Percentiles rank a stretch among this genome's conserved stretches.
Evolutionary conservation across 306 rosid genomes (phyloP).

Genomic region (Crotalaria pallida): DNA sequence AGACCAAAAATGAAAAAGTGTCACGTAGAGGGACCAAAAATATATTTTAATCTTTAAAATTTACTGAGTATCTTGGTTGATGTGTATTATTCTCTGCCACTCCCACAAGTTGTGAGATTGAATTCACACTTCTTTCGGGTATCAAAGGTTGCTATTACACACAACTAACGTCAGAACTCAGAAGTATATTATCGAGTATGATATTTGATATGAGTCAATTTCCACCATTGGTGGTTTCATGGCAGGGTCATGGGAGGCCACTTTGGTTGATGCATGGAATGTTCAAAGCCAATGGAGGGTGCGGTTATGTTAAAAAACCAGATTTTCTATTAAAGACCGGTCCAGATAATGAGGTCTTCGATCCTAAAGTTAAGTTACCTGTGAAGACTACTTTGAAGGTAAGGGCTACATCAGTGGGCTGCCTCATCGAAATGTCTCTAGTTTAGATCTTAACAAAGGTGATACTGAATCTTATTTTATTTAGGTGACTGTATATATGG

Average conservation of each 20-base stretch:
- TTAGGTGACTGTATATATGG: slow-evolving; percentile 87
- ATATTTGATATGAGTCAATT: not conserved
- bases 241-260: slow-evolving; percentile 90
- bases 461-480: slow-evolving; percentile 20
- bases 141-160: not conserved
- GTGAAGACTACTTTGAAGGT: slow-evolving; percentile 79
- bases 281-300: slow-evolving; percentile 91
- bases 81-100: not conserved
- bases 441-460: slow-evolving; percentile 15
- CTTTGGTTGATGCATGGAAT: slow-evolving; percentile 98
- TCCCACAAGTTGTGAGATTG: not conserved
- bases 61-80: not conserved
- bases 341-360: slow-evolving; percentile 58
- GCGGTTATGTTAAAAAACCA: slow-evolving; percentile 96
- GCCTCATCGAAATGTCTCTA: not conserved
- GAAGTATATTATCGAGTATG: not conserved
- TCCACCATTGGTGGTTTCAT: slow-evolving; percentile 20
- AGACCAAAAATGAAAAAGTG: not conserved
- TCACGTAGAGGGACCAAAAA: not conserved
- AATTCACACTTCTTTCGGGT: not conserved
- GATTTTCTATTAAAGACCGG: slow-evolving; percentile 52
- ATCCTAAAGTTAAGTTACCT: slow-evolving; percentile 53
- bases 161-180: not conserved
- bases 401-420: slow-evolving; percentile 11
- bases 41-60: not conserved